Conservation (phyloP, 202 grass and related monocot species). For the Alloteropsis angusta region DNA sequence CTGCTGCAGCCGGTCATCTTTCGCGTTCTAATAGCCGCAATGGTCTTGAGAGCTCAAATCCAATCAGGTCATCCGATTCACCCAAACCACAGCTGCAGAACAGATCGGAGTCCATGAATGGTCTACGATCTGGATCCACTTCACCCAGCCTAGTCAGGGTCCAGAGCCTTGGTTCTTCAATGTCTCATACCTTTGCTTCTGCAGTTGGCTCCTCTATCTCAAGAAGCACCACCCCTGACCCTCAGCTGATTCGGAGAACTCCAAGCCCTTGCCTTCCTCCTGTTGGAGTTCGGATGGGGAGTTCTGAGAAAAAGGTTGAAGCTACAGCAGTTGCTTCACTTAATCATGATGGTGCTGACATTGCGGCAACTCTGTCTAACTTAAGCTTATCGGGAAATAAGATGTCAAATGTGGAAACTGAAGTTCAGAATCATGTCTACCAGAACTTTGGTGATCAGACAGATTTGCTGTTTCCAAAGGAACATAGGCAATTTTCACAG, state of each 20-base stretch:
- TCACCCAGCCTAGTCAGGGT: conserved; percentile 81
- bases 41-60: conserved; percentile 42
- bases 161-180: conserved; percentile 81
- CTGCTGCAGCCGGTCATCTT: conserved; percentile 40
- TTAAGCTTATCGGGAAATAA: conserved; percentile 47
- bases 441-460: conserved; percentile 49
- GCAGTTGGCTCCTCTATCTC: conserved; percentile 55
- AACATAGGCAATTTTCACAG: conserved; percentile 38
- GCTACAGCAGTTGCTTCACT: no score
- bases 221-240: conserved; percentile 72
- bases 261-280: conserved; percentile 92
- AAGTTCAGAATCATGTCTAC: conserved; percentile 34
- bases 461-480: conserved; percentile 40
- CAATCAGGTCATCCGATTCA: conserved; percentile 41
- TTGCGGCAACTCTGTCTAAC: conserved; percentile 49
- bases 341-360: conserved; percentile 42
- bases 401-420: conserved; percentile 38
- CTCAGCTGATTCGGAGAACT: conserved; percentile 64
- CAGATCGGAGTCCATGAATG: conserved; percentile 57
- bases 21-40: conserved; percentile 55
- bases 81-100: conserved; percentile 34
- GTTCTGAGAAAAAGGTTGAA: conserved; percentile 40
- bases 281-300: conserved; percentile 65
- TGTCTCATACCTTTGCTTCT: conserved; percentile 55
- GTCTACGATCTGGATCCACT: conserved; percentile 48